Evolutionary conservation across 495 filamentous ascomycete genomes (phyloP).

Genomic region (Xylaria flabelliformis): DNA sequence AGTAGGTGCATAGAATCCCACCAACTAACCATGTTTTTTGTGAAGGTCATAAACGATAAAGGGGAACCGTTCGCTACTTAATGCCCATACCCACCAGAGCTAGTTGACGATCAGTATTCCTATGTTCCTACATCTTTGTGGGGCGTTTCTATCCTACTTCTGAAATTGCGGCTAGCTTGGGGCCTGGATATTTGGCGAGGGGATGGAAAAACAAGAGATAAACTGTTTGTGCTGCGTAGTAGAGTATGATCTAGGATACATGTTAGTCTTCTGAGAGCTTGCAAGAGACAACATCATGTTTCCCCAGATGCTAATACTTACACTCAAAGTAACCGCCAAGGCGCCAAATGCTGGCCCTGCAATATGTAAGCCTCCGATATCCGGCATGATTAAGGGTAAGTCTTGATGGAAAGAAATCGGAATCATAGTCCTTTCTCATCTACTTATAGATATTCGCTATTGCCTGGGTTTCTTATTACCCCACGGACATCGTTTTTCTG

Average conservation of each 20-base stretch:
- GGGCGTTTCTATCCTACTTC: slow-evolving; percentile 2
- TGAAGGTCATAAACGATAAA: slow-evolving; percentile 22
- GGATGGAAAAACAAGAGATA: slow-evolving; percentile 27
- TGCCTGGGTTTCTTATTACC: neutral
- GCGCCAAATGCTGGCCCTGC: slow-evolving; percentile 7
- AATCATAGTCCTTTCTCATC: neutral
- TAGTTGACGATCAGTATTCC: slow-evolving; percentile 7
- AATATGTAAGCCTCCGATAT: slow-evolving; percentile 4
- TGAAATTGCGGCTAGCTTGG: slow-evolving; percentile 24
- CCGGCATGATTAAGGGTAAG: neutral
- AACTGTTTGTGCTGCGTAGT: neutral
- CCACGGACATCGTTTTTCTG: neutral
- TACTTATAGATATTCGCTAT: neutral
- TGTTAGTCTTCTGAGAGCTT: neutral
- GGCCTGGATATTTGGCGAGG: slow-evolving; percentile 25
- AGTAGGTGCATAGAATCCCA: too few relatives aligned
- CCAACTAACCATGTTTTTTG: slow-evolving; percentile 24
- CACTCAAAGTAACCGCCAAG: neutral
- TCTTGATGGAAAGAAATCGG: neutral
- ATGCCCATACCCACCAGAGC: slow-evolving; percentile 24
- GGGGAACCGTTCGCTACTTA: slow-evolving; percentile 19
- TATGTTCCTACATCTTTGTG: neutral
- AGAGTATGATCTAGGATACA: neutral
- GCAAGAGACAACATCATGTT: neutral
- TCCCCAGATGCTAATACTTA: neutral